Percentiles rank a stretch among this genome's conserved stretches.
Conservation (phyloP, 805 yeast species). For the Yamadazyma nakazawae region DNA sequence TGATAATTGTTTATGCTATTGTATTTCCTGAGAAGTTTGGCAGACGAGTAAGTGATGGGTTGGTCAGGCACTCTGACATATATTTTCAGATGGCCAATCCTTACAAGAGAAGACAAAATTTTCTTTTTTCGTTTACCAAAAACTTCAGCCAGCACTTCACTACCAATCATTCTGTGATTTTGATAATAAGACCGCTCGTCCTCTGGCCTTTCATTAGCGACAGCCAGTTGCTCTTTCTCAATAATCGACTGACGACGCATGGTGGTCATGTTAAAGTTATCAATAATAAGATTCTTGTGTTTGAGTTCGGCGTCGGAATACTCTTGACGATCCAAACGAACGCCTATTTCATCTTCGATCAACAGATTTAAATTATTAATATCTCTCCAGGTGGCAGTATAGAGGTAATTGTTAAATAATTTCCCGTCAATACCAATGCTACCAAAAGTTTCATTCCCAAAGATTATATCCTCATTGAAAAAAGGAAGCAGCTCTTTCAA, state of each 20-base stretch:
- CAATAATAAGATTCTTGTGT: constrained; percentile 26
- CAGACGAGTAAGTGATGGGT: constrained; percentile 34
- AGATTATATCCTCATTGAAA: constrained; percentile 23
- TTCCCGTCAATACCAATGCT: constrained; percentile 35
- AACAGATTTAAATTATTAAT: constrained; percentile 26
- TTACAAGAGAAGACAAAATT: constrained; percentile 29
- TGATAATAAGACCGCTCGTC: constrained; percentile 11
- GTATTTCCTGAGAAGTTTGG: constrained; percentile 35
- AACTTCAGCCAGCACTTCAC: constrained; percentile 19
- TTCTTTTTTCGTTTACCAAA: constrained; percentile 37
- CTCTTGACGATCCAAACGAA: constrained; percentile 26
- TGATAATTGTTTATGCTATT: constrained; percentile 20
- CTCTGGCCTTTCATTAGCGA: background rate
- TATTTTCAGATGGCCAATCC: constrained; percentile 33
- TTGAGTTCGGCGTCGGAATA: constrained; percentile 28
- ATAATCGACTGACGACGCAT: constrained; percentile 3
- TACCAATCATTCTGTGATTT: constrained; percentile 28
- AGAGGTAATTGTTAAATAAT: constrained; percentile 23
- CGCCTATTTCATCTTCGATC: constrained; percentile 37
- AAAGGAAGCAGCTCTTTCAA: constrained; percentile 26
- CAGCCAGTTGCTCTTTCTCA: constrained; percentile 8
- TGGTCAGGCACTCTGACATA: constrained; percentile 32
- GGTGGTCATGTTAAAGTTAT: constrained; percentile 8
- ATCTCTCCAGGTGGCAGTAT: constrained; percentile 31
- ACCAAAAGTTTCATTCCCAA: constrained; percentile 26